Base-by-base conservation (phyloP, 495 filamentous ascomycete genomes). In the Trichoderma asperelloides region DNA sequence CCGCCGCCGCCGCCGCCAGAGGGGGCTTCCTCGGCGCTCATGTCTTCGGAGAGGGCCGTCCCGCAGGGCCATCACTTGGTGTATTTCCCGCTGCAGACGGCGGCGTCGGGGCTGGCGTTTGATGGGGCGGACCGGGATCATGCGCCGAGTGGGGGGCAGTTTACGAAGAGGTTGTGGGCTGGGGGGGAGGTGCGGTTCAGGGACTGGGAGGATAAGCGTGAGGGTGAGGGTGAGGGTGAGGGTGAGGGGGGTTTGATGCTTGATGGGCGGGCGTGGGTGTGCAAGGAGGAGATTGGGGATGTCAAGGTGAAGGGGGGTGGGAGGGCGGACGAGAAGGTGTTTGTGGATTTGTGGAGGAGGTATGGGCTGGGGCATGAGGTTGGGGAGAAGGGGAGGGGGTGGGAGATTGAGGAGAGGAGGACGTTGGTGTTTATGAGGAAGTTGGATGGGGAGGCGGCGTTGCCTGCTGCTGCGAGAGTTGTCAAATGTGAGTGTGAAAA, bases 91-190 rank as follows among this genome's bases (percentile, higher is more conserved):
- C 82, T 87, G 0, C 80, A 82, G 45, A 79, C 84, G 62, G 75
- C 81, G 2, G 78, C 84, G 67, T 75, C 71, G 18, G 71, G 82
- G 2, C 82, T 93, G 4, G 82, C 87, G 1, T 71, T 75, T 3
- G 91, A 96, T 75, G 91, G 91, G 41, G 90, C 89, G 1, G 91
- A 94, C 75, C 75, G 78, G 2, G 83, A 83, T 2, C 90, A 92
- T 68, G 87, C 82, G 55, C 91, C 91, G 0, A 83, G 85, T 3
- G 39, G 67, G 0, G 86, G n/a, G n/a, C n/a, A 88, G 0, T 93
- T 87, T 68, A 83, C 80, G 28, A 81, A 89, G 27, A 85, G 91
- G 28, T 88, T 96, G 86, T 96, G 91, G 91, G 89, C 89, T 2
- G 91, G 90, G 30, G 91, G 91, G 0, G 77, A 80, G 6, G 72